phyloP scores from a whole-genome alignment of 805 yeast species.

The Starmerella roubikii region DNA sequence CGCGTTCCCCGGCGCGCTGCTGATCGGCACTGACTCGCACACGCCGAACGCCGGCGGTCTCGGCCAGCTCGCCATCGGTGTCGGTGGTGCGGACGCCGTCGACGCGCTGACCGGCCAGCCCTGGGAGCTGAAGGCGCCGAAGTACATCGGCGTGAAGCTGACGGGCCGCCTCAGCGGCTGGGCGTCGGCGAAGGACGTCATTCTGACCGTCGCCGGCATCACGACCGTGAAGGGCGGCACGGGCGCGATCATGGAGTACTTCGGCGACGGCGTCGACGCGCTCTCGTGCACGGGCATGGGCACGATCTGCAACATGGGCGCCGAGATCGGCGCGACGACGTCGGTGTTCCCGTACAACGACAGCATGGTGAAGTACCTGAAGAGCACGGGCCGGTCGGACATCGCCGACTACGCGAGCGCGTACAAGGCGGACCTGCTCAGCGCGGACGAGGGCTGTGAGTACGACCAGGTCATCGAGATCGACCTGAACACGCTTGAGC shows the following conservation, averaged over 20 bases:
- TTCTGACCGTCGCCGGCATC: conserved; percentile 82
- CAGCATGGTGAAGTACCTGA: conserved; percentile 73
- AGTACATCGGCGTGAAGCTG: conserved; percentile 84
- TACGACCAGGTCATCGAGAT: conserved; percentile 89
- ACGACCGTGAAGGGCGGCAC: conserved; percentile 98
- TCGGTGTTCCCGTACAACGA: conserved; percentile 94
- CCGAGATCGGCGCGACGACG: conserved; percentile 97
- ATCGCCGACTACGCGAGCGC: conserved; percentile 69
- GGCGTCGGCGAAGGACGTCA: conserved; percentile 95
- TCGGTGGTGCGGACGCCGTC: conserved; percentile 99
- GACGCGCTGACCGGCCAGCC: conserved; percentile 89
- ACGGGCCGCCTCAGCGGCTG: conserved; percentile 88
- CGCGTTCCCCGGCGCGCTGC: conserved; percentile 93
- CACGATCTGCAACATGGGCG: conserved; percentile 99
- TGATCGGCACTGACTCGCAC: conserved; percentile 95
- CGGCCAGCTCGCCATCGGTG: conserved; percentile 96
- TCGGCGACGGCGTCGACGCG: conserved; percentile 85
- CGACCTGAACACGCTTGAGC: conserved; percentile 79
- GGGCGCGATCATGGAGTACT: conserved; percentile 90
- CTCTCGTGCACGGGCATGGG: conserved; percentile 98
- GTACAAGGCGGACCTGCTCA: conserved; percentile 42
- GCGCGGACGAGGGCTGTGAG: conserved; percentile 85
- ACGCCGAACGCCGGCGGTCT: conserved; percentile 98
- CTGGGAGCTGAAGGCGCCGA: conserved; percentile 98
- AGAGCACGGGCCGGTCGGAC: conserved; percentile 73